phyloP scores from a whole-genome alignment of 106 monocot species.

The Dactylorhiza incarnata region DNA sequence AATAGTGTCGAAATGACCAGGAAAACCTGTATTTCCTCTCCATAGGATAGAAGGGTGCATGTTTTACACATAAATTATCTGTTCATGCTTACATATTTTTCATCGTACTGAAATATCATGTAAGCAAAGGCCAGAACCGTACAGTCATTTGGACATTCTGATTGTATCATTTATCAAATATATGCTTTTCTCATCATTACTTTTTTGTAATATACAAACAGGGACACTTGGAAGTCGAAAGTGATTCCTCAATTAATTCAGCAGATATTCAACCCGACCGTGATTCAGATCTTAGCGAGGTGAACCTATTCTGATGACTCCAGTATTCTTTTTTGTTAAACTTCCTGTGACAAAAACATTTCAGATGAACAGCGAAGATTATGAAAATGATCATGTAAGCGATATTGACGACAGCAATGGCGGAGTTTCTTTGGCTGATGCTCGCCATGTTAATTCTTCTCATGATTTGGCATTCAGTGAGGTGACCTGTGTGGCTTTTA shows the following conservation, averaged over 20 bases:
- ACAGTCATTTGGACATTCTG: background rate
- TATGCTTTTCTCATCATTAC: background rate
- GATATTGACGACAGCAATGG: constrained; percentile 1
- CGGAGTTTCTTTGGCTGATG: background rate
- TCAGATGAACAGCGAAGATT: constrained; percentile 11
- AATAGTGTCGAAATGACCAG: background rate
- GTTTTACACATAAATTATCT: background rate
- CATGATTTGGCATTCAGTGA: background rate
- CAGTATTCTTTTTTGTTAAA: background rate
- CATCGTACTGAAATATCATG: background rate
- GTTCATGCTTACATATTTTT: background rate
- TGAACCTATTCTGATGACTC: constrained; percentile 3
- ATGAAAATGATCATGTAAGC: constrained; percentile 9
- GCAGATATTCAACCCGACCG: background rate
- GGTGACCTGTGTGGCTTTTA: background rate
- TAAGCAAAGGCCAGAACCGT: background rate
- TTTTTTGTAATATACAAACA: background rate
- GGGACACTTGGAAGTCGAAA: constrained; percentile 10
- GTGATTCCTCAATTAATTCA: background rate
- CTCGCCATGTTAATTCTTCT: background rate
- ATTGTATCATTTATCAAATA: background rate
- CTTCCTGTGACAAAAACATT: background rate
- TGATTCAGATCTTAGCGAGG: constrained; percentile 11
- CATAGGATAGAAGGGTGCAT: background rate
- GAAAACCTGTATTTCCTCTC: background rate